Base-by-base conservation (phyloP, 345 rosid species). In the Rhodamnia argentea region DNA sequence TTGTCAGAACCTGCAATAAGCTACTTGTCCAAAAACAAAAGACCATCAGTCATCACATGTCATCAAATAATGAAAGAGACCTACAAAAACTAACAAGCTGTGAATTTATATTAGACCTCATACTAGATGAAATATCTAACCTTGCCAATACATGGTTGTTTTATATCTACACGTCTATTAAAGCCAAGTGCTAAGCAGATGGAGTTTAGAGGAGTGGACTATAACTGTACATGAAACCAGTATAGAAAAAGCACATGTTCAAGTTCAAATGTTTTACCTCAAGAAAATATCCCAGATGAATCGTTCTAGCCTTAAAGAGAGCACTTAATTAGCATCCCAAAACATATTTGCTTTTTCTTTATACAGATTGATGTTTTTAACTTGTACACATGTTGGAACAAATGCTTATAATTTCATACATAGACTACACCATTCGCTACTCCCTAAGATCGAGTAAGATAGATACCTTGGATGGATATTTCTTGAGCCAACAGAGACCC, bases 401-500 rank as follows among this genome's bases (percentile, higher is more conserved):
- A 70, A 70, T 70, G 13, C 78, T 70, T 70, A 70, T 70, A 70
- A 37, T 37, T 70, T 70, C 78, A 37, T 18, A 70, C 1, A 37
- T 37, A 62, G 42, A 13, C 78, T 32, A 37, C 37, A 37, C 37
- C 24, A 70, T 70, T 42, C 7, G 6, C 47, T 32, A 51, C 53
- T 47, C 55, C 52, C 24, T 40, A 62, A 37, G 78, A 70, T 70
- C 2, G 13, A 37, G 47, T 70, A 18, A 10, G 18, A 37, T 18
- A 70, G 47, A 55, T 91, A 93, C 94, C 92, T 91, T 93, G 78
- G 92, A 91, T 27, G 94, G 93, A 88, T 88, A 85, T 78, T 88
- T 90, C 84, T 90, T 92, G 56, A 93, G 92, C 95, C 94, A 93
- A 85, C 91, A 91, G 58, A 93, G 92, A 24, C 95, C 94, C 56